Base-by-base conservation (phyloP, 2,329 filamentous ascomycete species). In the Trichophaea hybrida region DNA sequence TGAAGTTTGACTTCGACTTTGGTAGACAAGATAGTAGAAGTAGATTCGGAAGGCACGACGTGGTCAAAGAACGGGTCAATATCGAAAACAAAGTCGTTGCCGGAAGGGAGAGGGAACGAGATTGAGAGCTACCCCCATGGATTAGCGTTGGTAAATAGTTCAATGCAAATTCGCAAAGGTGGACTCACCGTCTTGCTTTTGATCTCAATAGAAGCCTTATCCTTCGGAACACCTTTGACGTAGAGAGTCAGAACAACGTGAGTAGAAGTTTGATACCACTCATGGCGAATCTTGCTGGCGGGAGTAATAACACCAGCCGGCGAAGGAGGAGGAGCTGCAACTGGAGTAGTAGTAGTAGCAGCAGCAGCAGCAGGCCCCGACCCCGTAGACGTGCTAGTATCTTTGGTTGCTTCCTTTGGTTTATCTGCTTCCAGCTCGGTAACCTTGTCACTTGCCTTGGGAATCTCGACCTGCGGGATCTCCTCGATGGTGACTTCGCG, bases 1-100 rank as follows among this genome's bases (percentile, higher is more conserved):
- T 77, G 77, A 13, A 95, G 77, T 8, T 75, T 78, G 40, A 95
- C 74, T 71, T 94, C 89, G 57, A 94, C 77, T 71, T 95, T 95
- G 68, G 82, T 88, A 1, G 84, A 77, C 46, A 85, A 84, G 57
- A 94, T 79, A 1, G 76, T 78, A 66, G 75, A 80, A 49, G 76
- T 83, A 17, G 81, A 88, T 35, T 76, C 72, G 1, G 76, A 68
- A 0, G 80, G 72, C 56, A 86, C 78, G 67, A 94, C 82, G 7
- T 77, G 70, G 12, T 78, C 80, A 70, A 78, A 88, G 2, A 91
- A 79, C 5, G 85, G 68, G 43, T 69, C 64, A 2, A 78, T 82
- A 15, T 82, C 77, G 48, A 88, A 77, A 0, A 76, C 77, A 68
- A 80, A 83, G 61, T 80, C 77, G 65, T 80, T 85, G 46, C 79